Conservation (phyloP, 352 stramenopile genomes). For the Phytophthora pistaciae region DNA sequence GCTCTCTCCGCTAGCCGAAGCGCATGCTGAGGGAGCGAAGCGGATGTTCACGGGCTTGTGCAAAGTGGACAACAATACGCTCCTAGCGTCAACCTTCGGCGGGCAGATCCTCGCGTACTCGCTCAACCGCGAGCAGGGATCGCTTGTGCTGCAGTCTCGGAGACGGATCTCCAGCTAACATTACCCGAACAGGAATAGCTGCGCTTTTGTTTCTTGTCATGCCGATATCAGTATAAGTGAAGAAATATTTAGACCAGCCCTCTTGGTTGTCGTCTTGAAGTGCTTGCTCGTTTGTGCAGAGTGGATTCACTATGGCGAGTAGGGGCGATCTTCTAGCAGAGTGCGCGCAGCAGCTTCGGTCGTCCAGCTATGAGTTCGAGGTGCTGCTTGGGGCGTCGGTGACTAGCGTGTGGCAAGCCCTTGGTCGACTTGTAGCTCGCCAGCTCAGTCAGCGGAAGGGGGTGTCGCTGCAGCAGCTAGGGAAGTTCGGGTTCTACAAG, state of each 20-base stretch:
- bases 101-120: slow-evolving; percentile 57
- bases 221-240: slow-evolving; percentile 16
- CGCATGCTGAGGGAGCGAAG: slow-evolving; percentile 46
- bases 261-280: background rate
- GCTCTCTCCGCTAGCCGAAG: slow-evolving; percentile 46
- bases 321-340: slow-evolving; percentile 45
- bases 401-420: slow-evolving; percentile 53
- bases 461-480: slow-evolving; percentile 51
- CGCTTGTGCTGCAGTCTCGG: slow-evolving; percentile 22
- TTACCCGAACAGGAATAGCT: slow-evolving; percentile 32
- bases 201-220: slow-evolving; percentile 3
- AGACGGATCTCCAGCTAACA: slow-evolving; percentile 9
- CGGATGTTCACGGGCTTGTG: slow-evolving; percentile 78
- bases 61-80: slow-evolving; percentile 31
- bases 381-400: slow-evolving; percentile 56
- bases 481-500: slow-evolving; percentile 71
- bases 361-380: slow-evolving; percentile 69
- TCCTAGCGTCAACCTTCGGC: slow-evolving; percentile 71
- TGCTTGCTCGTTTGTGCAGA: background rate
- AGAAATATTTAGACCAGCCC: slow-evolving; percentile 25
- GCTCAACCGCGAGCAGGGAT: slow-evolving; percentile 38
- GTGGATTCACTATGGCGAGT: slow-evolving; percentile 7
- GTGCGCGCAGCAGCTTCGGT: slow-evolving; percentile 56
- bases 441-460: slow-evolving; percentile 44
- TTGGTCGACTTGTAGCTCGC: slow-evolving; percentile 36